phyloP scores from a whole-genome alignment of 768 basidiomycete genomes.

The Leccinum obscurum region DNA sequence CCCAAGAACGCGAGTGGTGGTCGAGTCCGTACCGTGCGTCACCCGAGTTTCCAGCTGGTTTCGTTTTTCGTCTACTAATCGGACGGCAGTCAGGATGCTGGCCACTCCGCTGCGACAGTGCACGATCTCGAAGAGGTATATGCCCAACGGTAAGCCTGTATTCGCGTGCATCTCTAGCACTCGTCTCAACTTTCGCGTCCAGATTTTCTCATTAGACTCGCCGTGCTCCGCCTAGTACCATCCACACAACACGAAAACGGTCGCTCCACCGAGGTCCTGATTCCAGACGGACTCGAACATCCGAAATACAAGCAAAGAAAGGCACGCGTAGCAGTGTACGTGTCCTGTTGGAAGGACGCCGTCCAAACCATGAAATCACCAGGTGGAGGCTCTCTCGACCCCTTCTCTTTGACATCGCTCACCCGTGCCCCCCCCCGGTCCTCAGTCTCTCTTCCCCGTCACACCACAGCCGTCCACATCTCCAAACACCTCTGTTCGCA shows the following conservation, averaged over 20 bases:
- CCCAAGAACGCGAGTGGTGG: constrained; percentile 65
- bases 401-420: constrained; percentile 1
- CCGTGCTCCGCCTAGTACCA: constrained; percentile 44
- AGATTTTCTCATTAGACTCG: constrained; percentile 72
- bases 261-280: constrained; percentile 31
- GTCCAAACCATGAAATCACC: constrained; percentile 39
- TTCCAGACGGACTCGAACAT: constrained; percentile 70
- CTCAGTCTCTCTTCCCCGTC: constrained; percentile 25
- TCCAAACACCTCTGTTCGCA: constrained; percentile 53
- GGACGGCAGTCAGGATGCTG: constrained; percentile 65
- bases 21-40: constrained; percentile 72
- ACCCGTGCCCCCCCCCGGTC: background rate
- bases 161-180: background rate
- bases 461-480: constrained; percentile 31
- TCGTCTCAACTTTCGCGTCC: constrained; percentile 4
- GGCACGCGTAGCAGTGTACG: constrained; percentile 49
- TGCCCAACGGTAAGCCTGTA: constrained; percentile 55
- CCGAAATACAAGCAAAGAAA: constrained; percentile 53
- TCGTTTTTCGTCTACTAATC: background rate
- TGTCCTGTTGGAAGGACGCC: constrained; percentile 59
- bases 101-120: constrained; percentile 63
- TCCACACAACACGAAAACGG: constrained; percentile 23
- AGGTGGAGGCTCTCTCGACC: constrained; percentile 30
- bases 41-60: background rate
- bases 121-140: constrained; percentile 43